Base-by-base conservation (phyloP, 345 rosid genomes). In the Brassica juncea region DNA sequence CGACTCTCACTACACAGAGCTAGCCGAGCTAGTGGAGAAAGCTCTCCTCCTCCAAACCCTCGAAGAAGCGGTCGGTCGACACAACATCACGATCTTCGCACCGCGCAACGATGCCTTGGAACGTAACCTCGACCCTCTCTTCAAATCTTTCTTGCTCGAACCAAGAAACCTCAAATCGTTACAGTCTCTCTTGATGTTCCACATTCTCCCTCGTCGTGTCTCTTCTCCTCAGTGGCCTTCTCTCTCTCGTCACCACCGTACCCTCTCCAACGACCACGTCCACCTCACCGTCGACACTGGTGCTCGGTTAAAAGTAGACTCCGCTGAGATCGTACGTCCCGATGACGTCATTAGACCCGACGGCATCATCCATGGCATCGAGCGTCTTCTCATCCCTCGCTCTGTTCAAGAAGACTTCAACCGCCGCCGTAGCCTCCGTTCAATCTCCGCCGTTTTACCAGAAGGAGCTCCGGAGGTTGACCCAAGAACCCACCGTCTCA, bases 61-160 rank as follows among this genome's bases (percentile, higher is more conserved):
- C 0, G 98, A 95, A 79, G 90, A 86, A 66, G 96, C 97, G n/a
- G 97, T 93, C 14, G 91, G 91, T 8, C 71, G 74, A 21, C 91
- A 95, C 87, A 91, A 91, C 70, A 81, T 95, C 74, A 95, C 99
- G 82, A 91, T 95, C 82, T 95, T 95, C 60, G 99, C 99, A 1
- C 99, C 99, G 0, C 81, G 82, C 2, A 95, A 95, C 73, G 93
- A 93, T 60, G 98, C 98, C 6, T 76, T 95, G 8, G 97, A 95
- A 81, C 93, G 92, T 15, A 84, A 87, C 14, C 84, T 95, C 2
- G 97, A 95, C 80, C 98, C 98, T 2, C 92, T 86, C 34, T 93
- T 95, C 86, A 93, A 93, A 76, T 88, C 89, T 1, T 95, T 95
- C 88, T 86, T 95, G 71, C 97, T 93, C 7, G 97, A 92, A 71